A percentile compares a stretch with the other conserved stretches of the same genome.
These are phyloP conservation scores for Penicillium hordei DNA, from an alignment of 2,329 filamentous ascomycete species.

Conservation along the genomic window DNA sequence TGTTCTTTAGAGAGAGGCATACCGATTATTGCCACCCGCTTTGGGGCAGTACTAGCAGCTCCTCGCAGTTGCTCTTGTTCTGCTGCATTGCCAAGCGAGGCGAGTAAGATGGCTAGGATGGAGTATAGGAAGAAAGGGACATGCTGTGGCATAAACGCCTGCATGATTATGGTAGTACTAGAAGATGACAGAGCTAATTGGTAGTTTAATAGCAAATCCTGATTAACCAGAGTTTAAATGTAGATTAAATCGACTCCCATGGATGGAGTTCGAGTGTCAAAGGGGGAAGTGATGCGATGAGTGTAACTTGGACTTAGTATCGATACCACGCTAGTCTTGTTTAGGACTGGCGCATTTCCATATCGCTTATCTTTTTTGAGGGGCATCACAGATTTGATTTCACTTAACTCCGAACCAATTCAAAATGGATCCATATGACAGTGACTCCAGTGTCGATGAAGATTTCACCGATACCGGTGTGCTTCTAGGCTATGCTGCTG, in stretches of 20 bases:
- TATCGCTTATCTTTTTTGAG: conserved; percentile 31
- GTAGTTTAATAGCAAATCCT: not conserved
- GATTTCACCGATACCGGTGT: conserved; percentile 68
- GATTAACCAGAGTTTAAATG: not conserved
- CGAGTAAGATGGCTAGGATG: conserved; percentile 14
- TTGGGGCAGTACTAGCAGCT: conserved; percentile 20
- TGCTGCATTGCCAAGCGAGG: conserved; percentile 21
- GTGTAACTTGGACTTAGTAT: not conserved
- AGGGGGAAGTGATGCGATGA: not conserved
- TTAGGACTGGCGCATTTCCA: conserved; percentile 5
- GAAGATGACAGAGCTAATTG: not conserved
- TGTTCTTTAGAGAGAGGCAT: conserved; percentile 5
- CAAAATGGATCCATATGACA: conserved; percentile 76
- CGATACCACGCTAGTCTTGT: not conserved
- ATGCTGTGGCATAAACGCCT: not conserved
- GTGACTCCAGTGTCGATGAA: conserved; percentile 70
- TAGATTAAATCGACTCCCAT: not conserved
- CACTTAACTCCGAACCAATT: conserved; percentile 4
- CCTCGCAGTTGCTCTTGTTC: conserved; percentile 27
- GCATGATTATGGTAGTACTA: not conserved
- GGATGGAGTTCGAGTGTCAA: not conserved
- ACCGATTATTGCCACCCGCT: conserved; percentile 41
- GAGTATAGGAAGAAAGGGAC: conserved; percentile 10
- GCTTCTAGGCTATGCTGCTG: conserved; percentile 82
- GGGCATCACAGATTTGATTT: conserved; percentile 14